A percentile compares a stretch with the other conserved stretches of the same genome.
phyloP scores from a whole-genome alignment of 2,329 filamentous ascomycete species.

The Thielaviopsis punctulata region DNA sequence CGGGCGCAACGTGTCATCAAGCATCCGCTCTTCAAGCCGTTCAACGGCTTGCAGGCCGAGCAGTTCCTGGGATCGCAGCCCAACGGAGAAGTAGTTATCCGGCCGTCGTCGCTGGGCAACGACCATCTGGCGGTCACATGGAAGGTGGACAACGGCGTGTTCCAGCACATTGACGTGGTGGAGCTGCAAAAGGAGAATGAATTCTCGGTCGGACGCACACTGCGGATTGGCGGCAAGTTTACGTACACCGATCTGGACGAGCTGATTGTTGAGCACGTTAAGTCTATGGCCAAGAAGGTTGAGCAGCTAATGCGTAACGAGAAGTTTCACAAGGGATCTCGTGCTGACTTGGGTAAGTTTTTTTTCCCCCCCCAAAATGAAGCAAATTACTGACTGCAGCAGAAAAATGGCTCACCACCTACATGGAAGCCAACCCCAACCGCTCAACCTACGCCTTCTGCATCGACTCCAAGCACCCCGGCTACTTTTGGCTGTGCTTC shows the following conservation, averaged over 20 bases:
- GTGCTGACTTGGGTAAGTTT: conserved; percentile 65
- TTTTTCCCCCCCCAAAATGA: no score
- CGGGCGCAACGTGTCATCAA: conserved; percentile 92
- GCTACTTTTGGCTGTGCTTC: conserved; percentile 93
- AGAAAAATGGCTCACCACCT: conserved; percentile 94
- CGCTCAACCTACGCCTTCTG: conserved; percentile 92
- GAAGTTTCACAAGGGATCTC: conserved; percentile 73
- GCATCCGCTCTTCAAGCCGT: conserved; percentile 86
- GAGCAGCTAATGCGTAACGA: conserved; percentile 91
- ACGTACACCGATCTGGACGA: conserved; percentile 94
- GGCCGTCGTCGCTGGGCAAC: conserved; percentile 84
- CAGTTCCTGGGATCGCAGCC: conserved; percentile 79
- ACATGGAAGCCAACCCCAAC: conserved; percentile 88
- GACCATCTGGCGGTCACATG: conserved; percentile 94
- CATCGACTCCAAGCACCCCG: conserved; percentile 77
- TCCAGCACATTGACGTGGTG: conserved; percentile 92
- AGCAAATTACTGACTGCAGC: conserved; percentile 17
- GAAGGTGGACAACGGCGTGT: conserved; percentile 95
- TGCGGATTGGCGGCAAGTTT: conserved; percentile 76
- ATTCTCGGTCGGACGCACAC: conserved; percentile 73
- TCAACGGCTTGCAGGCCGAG: conserved; percentile 82
- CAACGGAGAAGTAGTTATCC: conserved; percentile 80
- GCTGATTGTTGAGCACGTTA: conserved; percentile 89
- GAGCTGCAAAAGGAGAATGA: conserved; percentile 96
- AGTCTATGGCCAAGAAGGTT: conserved; percentile 94